A percentile compares a stretch with the other conserved stretches of the same genome.
Evolutionary conservation across 306 rosid species (phyloP).

Genomic region (Aeschynomene evenia): DNA sequence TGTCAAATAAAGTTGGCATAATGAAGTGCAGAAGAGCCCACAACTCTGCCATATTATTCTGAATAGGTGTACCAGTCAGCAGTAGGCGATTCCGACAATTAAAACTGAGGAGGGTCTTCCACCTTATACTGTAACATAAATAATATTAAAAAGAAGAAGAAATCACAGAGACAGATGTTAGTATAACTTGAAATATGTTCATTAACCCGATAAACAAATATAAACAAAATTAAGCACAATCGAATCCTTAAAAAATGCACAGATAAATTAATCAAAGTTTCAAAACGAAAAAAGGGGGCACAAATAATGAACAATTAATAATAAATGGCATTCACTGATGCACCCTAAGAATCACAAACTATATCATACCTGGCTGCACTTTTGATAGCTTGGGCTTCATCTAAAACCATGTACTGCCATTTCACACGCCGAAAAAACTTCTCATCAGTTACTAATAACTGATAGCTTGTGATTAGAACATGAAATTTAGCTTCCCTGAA

Average conservation of each 20-base stretch:
- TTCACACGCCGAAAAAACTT: slow-evolving; percentile 89
- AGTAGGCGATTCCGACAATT: slow-evolving; percentile 94
- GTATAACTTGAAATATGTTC: slow-evolving; percentile 14
- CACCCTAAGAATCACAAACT: slow-evolving; percentile 17
- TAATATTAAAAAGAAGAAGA: not conserved
- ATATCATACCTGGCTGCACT: slow-evolving; percentile 74
- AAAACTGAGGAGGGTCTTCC: slow-evolving; percentile 98
- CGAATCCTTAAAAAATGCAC: slow-evolving; percentile 13
- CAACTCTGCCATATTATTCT: slow-evolving; percentile 97
- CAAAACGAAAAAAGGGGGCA: not conserved
- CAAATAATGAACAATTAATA: slow-evolving; percentile 20
- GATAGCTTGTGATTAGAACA: slow-evolving; percentile 93
- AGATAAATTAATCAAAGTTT: slow-evolving; percentile 4
- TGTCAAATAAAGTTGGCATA: slow-evolving; percentile 96
- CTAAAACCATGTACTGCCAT: slow-evolving; percentile 99
- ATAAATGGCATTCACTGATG: slow-evolving; percentile 6
- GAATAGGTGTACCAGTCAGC: slow-evolving; percentile 96
- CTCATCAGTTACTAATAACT: slow-evolving; percentile 85
- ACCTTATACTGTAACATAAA: slow-evolving; percentile 78
- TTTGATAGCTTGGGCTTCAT: slow-evolving; percentile 99
- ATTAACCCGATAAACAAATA: slow-evolving; percentile 12
- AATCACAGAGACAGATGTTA: slow-evolving; percentile 16
- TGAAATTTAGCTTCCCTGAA: slow-evolving; percentile 94
- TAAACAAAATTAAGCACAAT: slow-evolving; percentile 1
- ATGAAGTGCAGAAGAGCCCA: slow-evolving; percentile 99